Evolutionary conservation across 129 eudicot genomes (phyloP), one percentile per base, ranked within the genome.

Genomic region (Lactuca sativa): DNA sequence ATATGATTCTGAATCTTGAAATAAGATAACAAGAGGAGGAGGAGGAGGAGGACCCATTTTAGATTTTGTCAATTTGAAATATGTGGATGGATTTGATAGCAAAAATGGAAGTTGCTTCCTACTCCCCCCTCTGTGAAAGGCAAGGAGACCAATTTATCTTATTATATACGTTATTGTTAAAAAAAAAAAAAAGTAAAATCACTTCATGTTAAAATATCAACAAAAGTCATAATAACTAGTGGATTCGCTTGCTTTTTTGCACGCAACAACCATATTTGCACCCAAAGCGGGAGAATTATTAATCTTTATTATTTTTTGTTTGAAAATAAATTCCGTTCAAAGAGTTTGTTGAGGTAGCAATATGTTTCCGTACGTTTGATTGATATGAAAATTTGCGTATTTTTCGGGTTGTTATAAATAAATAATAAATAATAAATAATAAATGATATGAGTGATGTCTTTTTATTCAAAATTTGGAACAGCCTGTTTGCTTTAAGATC

Each of bases 1-100:
- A 74, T 66, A 77, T 53, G 65, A 74, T 66, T 63, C 71, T 44
- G 80, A 67, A 82, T 82, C 75, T 70, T 65, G 65, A 14, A 61
- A 78, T 41, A 64, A 18, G 76, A 74, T 64, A n/a, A 66, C 2
- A 25, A 25, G 30, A 25, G 30, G 30, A 25, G 30, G 30, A 25
- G 30, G 30, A 25, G 30, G 30, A 25, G 30, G 86, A 78, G 84
- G 84, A 61, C 76, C 84, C 79, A 71, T 66, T 36, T 37, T 25
- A 36, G 74, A 79, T 74, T 64, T 54, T 41, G 32, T 18, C 5
- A 40, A 62, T 34, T 43, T 43, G 2, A 60, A 67, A 74, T 40
- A 33, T 33, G 47, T 48, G 71, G 78, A 64, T 74, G 62, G 54
- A 73, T 73, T 34, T 49, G 59, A 62, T 52, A 56, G 65, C 74